Base-by-base conservation (phyloP, 139 green algal genomes). In the Protoeuglena noctilucae region DNA sequence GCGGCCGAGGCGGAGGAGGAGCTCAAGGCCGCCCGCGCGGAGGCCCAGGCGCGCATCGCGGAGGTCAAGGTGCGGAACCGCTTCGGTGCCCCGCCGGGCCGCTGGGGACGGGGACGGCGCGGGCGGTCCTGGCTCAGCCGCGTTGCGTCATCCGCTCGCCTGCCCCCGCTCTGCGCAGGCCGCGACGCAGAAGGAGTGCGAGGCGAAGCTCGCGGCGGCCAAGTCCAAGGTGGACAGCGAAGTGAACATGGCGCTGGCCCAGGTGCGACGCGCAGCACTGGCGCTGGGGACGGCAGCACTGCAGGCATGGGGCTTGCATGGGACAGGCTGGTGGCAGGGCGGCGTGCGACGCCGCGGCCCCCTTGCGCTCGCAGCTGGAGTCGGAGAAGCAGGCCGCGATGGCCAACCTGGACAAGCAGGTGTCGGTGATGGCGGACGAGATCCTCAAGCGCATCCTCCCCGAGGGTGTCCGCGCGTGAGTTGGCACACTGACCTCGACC, bases 201-300 rank as follows among this genome's bases (percentile, higher is more conserved):
- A 71, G 53, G 53, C 41, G 19, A 61, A 70, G 53, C 49, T 70
- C 16, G 41, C 56, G 61, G 64, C 30, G 5, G 27, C 40, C 30
- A 61, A 50, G 46, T 39, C 57, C 23, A 57, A 65, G 14, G 50
- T 72, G n/a, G 63, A 76, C 52, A 62, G 58, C 19, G 60, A 79
- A 53, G 53, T 76, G 21, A 54, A 63, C 34, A 18, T 47, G 18
- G 50, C 68, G 19, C 48, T 70, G 6, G 43, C 53, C 1, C 54
- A 65, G 24, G 39, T 73, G 21, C n/a, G n/a, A n/a, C n/a, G n/a
- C n/a, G n/a, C n/a, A n/a, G n/a, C n/a, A n/a, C n/a, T n/a, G n/a
- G n/a, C n/a, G n/a, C n/a, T n/a, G n/a, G n/a, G n/a, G n/a, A n/a
- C n/a, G n/a, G n/a, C n/a, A n/a, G n/a, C n/a, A n/a, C n/a, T n/a